A percentile compares a stretch with the other conserved stretches of the same genome.
Conservation (phyloP, 768 basidiomycete species). For the Paxillus ammoniavirescens region DNA sequence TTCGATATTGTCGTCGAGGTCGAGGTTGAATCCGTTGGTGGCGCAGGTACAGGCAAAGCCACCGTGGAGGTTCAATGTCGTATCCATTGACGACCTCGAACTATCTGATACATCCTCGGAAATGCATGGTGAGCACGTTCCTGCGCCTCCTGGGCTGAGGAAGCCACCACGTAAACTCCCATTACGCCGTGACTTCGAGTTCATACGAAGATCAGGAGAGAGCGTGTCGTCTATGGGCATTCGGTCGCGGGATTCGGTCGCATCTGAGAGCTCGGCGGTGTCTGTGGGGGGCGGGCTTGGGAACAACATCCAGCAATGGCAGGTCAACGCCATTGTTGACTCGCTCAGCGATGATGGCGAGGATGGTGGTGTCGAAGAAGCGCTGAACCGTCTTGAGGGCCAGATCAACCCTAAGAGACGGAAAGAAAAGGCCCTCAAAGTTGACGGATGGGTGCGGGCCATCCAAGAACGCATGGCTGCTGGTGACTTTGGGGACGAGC, state of each 20-base stretch:
- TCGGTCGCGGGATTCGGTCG: constrained; percentile 57
- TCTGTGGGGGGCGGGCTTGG: constrained; percentile 41
- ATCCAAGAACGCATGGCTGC: constrained; percentile 65
- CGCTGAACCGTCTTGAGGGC: constrained; percentile 78
- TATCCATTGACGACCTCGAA: constrained; percentile 77
- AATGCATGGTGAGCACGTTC: constrained; percentile 36
- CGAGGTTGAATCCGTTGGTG: constrained; percentile 29
- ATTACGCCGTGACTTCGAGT: constrained; percentile 77
- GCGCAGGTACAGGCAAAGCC: constrained; percentile 37
- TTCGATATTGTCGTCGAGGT: constrained; percentile 30
- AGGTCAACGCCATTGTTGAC: constrained; percentile 75
- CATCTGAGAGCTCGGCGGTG: constrained; percentile 39
- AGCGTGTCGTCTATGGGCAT: constrained; percentile 82
- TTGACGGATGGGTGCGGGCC: constrained; percentile 77
- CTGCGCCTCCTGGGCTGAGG: constrained; percentile 52
- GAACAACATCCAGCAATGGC: constrained; percentile 70
- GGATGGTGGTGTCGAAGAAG: constrained; percentile 78
- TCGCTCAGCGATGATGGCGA: constrained; percentile 73
- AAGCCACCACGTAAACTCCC: constrained; percentile 61
- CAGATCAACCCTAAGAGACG: constrained; percentile 75
- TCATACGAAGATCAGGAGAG: constrained; percentile 64
- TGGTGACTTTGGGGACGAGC: constrained; percentile 63
- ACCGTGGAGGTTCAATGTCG: constrained; percentile 67
- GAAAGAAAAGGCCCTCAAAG: constrained; percentile 70
- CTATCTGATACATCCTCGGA: constrained; percentile 77